Evolutionary conservation across 2,329 filamentous ascomycete species (phyloP), one percentile per base, ranked within the genome.

Genomic region (Scopulariopsis brevicaulis): DNA sequence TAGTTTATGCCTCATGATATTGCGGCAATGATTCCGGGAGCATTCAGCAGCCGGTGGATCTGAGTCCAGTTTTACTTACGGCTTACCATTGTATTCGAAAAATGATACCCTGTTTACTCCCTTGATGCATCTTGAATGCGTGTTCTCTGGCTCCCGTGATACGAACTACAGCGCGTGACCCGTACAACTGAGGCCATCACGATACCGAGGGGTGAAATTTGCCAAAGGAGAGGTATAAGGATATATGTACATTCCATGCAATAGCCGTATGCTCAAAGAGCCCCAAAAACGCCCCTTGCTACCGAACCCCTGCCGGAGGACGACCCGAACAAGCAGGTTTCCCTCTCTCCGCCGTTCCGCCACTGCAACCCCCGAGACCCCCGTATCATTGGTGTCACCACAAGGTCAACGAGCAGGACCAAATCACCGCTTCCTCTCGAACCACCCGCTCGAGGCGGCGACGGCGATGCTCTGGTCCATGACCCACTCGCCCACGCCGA

Each of bases 401-500:
- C 22, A 35, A 12, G 32, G 35, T 20, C n/a, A 22, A 20, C 28
- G 18, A 35, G 25, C n/a, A 11, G 20, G 12, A 46, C 40, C 10
- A 7, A 28, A 59, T 77, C 77, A 95, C 76, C 92, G 83, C 72
- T 84, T 92, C 68, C 94, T 83, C 77, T 96, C 92, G 71, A 99
- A 99, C 74, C 85, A 99, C 60, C 86, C 82, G 69, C 89, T 95
- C 54, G 88, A 86, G 50, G 90, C 88, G 70, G 96, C 89, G 59
- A 97, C 83, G 48, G 92, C 92, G 35, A 97, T 90, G 34, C 91
- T 95, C 76, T 95, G 89, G 73, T 99, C 94, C 91, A 99, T 96
- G 63, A 96, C 89, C 84, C 91, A 96, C 77, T 99, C 94, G 65
- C 94, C 94, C 20, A 96, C 86, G 62, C 90, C 90, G 51, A 97